phyloP scores from a whole-genome alignment of 371 early-diverging fungal species.

The Apophysomyces sp. region DNA sequence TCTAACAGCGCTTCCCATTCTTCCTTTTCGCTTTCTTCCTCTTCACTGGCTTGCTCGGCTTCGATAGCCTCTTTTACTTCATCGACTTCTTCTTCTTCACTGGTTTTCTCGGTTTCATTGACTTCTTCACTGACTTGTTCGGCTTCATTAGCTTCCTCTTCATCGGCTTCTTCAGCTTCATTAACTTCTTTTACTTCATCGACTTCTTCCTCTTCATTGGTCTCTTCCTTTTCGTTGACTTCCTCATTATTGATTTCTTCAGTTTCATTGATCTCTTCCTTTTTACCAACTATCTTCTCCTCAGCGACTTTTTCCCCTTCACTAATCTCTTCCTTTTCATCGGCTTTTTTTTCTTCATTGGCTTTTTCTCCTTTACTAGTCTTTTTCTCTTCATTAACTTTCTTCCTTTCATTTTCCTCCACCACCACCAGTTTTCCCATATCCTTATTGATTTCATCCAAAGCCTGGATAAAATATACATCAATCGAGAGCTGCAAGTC shows the following conservation, averaged over 20 bases:
- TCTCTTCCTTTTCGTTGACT: background rate
- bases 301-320: background rate
- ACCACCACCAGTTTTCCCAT: background rate
- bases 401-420: background rate
- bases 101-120: background rate
- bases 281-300: too few species aligned
- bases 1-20: background rate
- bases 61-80: background rate
- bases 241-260: background rate
- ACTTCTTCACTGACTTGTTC: background rate
- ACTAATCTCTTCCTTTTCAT: background rate
- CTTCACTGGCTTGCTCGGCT: background rate
- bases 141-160: background rate
- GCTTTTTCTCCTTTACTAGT: background rate
- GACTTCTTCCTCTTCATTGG: slow-evolving; percentile 7
- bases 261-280: too few species aligned
- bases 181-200: background rate
- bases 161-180: background rate
- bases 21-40: background rate
- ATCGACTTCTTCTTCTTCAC: background rate
- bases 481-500: background rate
- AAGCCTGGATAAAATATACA: background rate
- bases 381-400: background rate
- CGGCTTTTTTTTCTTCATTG: background rate
- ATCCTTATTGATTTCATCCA: background rate